A percentile compares a stretch with the other conserved stretches of the same genome.
Evolutionary conservation across 495 filamentous ascomycete genomes (phyloP).

Genomic region (Margaritispora aquatica): DNA sequence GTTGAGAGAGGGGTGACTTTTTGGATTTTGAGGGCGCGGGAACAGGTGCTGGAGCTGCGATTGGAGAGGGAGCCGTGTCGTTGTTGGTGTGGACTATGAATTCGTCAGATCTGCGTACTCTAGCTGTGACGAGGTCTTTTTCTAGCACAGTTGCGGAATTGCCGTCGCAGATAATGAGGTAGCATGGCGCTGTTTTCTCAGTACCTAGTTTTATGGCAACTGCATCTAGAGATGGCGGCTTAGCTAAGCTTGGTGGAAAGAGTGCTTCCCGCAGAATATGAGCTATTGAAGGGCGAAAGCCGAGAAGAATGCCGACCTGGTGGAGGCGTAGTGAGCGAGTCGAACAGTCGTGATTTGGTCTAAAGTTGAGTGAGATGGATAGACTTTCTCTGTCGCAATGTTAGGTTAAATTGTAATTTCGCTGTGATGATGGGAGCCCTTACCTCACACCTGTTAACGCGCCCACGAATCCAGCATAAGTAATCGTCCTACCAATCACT

Average conservation of each 20-base stretch:
- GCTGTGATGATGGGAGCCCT: neutral
- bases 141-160: constrained; percentile 40
- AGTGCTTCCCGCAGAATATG: constrained; percentile 42
- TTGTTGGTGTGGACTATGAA: constrained; percentile 55
- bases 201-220: constrained; percentile 30
- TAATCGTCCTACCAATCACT: constrained; percentile 51
- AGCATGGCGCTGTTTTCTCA: constrained; percentile 46
- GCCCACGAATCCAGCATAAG: constrained; percentile 60
- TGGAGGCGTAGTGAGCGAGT: constrained; percentile 29
- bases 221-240: constrained; percentile 18
- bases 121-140: constrained; percentile 46
- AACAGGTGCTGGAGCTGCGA: neutral
- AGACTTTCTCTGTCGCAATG: constrained; percentile 31
- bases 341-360: constrained; percentile 45
- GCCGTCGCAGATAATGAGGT: constrained; percentile 51
- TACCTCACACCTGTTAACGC: constrained; percentile 52
- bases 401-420: neutral
- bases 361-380: constrained; percentile 59
- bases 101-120: constrained; percentile 29
- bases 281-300: constrained; percentile 48
- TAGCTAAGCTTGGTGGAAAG: constrained; percentile 23
- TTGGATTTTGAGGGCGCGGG: constrained; percentile 8
- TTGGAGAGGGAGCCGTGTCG: constrained; percentile 28
- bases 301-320: constrained; percentile 50
- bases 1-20: neutral